These are phyloP conservation scores for Raphanus sativus DNA, from an alignment of 345 rosid genomes.

Conservation along the genomic window DNA sequence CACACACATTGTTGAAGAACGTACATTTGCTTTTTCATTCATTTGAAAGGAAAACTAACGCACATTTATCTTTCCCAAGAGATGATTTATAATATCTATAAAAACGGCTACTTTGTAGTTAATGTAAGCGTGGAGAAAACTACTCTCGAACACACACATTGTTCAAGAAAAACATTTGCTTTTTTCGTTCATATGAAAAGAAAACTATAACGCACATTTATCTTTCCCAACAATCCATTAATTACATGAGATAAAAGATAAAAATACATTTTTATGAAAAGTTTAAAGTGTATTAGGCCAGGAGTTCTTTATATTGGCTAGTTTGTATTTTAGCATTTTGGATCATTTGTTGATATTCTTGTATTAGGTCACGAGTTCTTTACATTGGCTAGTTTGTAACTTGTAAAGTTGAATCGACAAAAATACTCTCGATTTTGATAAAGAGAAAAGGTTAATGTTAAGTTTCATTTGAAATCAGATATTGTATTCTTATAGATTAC, in stretches of 20 bases:
- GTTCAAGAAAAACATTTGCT: background rate
- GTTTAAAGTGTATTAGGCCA: background rate
- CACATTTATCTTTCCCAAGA: background rate
- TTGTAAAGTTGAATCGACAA: background rate
- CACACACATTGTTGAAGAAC: background rate
- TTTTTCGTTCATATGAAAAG: background rate
- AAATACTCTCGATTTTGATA: background rate
- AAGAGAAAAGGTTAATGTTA: background rate
- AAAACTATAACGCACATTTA: background rate
- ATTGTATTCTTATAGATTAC: background rate
- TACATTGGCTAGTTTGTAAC: background rate
- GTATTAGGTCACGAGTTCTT: background rate
- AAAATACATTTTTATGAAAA: background rate
- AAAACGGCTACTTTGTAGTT: slow-evolving; percentile 2
- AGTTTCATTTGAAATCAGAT: background rate
- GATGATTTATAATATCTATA: no score
- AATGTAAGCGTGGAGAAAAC: background rate
- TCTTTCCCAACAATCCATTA: background rate
- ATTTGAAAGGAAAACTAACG: background rate
- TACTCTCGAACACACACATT: background rate
- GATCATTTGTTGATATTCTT: background rate
- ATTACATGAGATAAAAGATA: background rate
- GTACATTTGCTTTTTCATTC: background rate
- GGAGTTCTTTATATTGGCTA: background rate
- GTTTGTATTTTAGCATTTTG: background rate